Evolutionary conservation across 129 eudicot genomes (phyloP).

Genomic region (Tagetes erecta): DNA sequence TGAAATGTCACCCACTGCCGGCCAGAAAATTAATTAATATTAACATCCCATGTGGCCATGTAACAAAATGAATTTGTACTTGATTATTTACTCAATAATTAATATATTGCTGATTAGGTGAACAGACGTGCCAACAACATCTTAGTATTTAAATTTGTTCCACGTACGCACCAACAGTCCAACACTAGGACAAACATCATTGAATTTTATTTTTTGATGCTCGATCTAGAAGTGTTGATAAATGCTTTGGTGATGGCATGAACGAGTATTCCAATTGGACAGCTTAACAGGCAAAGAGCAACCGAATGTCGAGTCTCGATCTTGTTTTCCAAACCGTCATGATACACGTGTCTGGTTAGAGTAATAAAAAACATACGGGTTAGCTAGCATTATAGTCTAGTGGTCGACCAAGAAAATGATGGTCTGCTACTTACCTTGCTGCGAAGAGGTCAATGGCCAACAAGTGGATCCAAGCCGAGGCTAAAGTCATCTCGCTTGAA

Average conservation of each 20-base stretch:
- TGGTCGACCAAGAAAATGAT: constrained; percentile 12
- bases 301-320: constrained; percentile 94
- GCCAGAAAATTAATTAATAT: too few species aligned
- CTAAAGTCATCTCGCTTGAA: constrained; percentile 85
- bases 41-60: too few species aligned
- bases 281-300: constrained; percentile 73
- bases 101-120: too few species aligned
- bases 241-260: constrained; percentile 82
- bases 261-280: constrained; percentile 77
- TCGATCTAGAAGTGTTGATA: constrained; percentile 21
- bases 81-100: too few species aligned
- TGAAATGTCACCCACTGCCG: too few species aligned
- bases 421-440: constrained; percentile 62
- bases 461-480: constrained; percentile 98
- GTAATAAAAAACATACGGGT: not conserved
- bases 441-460: constrained; percentile 84
- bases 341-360: constrained; percentile 71
- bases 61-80: too few species aligned
- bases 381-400: not conserved
- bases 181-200: constrained; percentile 6
- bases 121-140: too few species aligned
- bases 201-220: constrained; percentile 30
- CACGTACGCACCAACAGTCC: too few species aligned
- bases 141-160: too few species aligned
- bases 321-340: constrained; percentile 73